Conservation (phyloP, 352 stramenopile genomes). For the Phytophthora pisi region DNA sequence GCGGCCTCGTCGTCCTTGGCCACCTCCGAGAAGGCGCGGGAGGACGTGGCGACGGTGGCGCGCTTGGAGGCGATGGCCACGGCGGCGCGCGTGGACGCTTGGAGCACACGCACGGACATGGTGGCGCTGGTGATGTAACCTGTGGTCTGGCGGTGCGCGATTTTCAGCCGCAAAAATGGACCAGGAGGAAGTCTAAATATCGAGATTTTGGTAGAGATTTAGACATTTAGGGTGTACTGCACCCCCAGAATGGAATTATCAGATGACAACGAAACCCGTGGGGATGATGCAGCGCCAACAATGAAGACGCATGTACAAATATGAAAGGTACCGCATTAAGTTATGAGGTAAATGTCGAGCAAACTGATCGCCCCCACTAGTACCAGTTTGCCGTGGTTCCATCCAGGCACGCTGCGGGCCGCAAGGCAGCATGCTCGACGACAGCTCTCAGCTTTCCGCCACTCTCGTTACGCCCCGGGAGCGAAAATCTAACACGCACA, state of each 20-base stretch:
- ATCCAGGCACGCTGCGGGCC: conserved; percentile 13
- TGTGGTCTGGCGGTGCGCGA: conserved; percentile 13
- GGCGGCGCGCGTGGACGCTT: conserved; percentile 35
- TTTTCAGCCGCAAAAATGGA: conserved; percentile 32
- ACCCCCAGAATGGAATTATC: conserved; percentile 29
- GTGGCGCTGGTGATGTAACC: background rate
- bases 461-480: conserved; percentile 1
- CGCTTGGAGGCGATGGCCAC: conserved; percentile 18
- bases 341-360: conserved; percentile 30
- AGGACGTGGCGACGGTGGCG: conserved; percentile 14
- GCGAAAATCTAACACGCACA: conserved; percentile 39
- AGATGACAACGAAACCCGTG: background rate
- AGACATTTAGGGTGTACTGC: conserved; percentile 4
- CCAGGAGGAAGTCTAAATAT: conserved; percentile 17
- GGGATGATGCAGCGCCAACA: background rate
- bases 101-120: conserved; percentile 54
- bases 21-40: conserved; percentile 54
- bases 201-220: conserved; percentile 8
- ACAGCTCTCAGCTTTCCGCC: conserved; percentile 19
- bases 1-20: conserved; percentile 45
- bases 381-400: conserved; percentile 16
- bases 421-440: conserved; percentile 10
- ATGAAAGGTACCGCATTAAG: conserved; percentile 35
- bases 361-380: conserved; percentile 4
- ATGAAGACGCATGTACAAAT: conserved; percentile 9